These are phyloP conservation scores for Bipolaris sorokiniana DNA, from an alignment of 2,329 filamentous ascomycete species.

Conservation along the genomic window DNA sequence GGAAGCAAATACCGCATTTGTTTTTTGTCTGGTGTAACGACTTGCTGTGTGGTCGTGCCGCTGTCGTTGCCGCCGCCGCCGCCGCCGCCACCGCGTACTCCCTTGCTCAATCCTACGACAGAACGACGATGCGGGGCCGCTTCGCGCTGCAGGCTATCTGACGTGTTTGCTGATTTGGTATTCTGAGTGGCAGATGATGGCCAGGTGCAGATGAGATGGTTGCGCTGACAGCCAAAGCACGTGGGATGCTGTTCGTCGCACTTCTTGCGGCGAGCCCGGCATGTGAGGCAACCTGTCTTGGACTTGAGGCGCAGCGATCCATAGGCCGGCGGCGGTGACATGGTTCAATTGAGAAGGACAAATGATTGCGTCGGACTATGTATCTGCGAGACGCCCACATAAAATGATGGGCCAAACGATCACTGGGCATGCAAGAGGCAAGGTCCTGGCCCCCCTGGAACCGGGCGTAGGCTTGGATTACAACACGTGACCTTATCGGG, in stretches of 20 bases:
- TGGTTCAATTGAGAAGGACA: neutral
- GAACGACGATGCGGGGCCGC: neutral
- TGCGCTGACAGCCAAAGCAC: conserved; percentile 4
- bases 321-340: neutral
- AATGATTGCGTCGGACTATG: neutral
- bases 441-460: neutral
- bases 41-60: conserved; percentile 58
- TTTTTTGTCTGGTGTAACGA: conserved; percentile 47
- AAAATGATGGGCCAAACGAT: neutral
- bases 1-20: conserved; percentile 1
- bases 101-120: neutral
- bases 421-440: neutral
- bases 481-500: conserved; percentile 6
- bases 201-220: conserved; percentile 10
- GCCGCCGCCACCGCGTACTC: neutral
- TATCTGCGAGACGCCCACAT: neutral
- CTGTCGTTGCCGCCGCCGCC: neutral
- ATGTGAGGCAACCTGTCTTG: conserved; percentile 7
- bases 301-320: neutral
- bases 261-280: conserved; percentile 2
- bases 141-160: neutral
- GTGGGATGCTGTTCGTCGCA: conserved; percentile 2
- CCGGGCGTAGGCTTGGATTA: neutral
- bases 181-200: neutral
- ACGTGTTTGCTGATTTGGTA: neutral